Percentiles rank a stretch among this genome's conserved stretches.
These are phyloP conservation scores for Inonotus hispidus DNA, from an alignment of 1,284 basidiomycete genomes.

Conservation along the genomic window DNA sequence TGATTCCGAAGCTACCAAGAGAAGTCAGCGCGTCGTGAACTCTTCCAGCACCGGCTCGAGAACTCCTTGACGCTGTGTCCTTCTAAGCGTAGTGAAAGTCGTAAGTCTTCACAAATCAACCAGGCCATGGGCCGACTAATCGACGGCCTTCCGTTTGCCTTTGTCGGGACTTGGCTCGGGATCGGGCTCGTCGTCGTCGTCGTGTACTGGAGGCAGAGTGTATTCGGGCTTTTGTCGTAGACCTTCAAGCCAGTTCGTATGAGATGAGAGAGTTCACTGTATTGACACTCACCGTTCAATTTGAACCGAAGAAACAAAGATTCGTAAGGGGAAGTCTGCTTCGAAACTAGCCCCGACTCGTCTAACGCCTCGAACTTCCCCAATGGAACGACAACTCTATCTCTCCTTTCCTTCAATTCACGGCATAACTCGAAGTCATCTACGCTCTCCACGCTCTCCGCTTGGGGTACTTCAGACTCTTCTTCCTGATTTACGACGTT, in stretches of 20 bases:
- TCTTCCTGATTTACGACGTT: constrained; percentile 30
- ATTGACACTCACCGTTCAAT: constrained; percentile 45
- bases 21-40: too few relatives aligned
- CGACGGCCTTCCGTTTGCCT: constrained; percentile 43
- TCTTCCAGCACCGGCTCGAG: neutral
- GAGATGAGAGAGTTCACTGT: constrained; percentile 6
- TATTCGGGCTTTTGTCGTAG: constrained; percentile 41
- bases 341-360: constrained; percentile 37
- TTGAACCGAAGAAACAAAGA: constrained; percentile 59
- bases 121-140: neutral
- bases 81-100: neutral
- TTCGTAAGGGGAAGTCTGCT: constrained; percentile 60
- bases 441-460: constrained; percentile 30
- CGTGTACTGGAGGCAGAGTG: constrained; percentile 36
- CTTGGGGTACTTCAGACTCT: constrained; percentile 40
- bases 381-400: constrained; percentile 28
- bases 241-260: constrained; percentile 3
- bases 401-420: constrained; percentile 43
- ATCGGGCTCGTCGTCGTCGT: constrained; percentile 40
- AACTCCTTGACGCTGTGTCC: neutral
- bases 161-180: constrained; percentile 29
- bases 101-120: neutral
- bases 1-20: too few relatives aligned
- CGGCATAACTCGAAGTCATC: constrained; percentile 65
- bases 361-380: constrained; percentile 48